Percentiles rank a stretch among this genome's conserved stretches.
phyloP scores from a whole-genome alignment of 257 asterid genomes.

The Solanum arcanum region DNA sequence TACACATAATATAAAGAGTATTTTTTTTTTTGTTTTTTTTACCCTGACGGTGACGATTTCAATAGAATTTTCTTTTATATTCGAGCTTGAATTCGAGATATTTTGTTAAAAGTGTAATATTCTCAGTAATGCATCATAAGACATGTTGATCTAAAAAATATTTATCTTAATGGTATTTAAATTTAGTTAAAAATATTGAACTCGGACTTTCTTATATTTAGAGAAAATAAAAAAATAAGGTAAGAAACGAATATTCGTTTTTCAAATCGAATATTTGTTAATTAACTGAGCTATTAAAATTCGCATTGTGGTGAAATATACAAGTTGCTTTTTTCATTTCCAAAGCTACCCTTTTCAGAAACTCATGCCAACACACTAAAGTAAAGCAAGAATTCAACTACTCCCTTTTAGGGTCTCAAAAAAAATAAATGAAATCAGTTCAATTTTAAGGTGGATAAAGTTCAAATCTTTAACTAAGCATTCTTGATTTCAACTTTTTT shows the following conservation, averaged over 20 bases:
- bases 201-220: no score
- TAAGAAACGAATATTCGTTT: neutral
- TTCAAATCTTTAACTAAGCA: neutral
- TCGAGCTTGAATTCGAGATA: rapidly evolving
- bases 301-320: rapidly evolving
- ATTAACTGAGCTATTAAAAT: neutral
- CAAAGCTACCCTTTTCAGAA: neutral
- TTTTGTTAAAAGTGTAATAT: no score
- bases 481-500: neutral
- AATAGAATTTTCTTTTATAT: no score
- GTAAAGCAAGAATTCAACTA: neutral
- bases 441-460: neutral
- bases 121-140: no score
- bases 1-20: no score
- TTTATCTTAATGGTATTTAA: neutral
- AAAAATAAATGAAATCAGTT: neutral
- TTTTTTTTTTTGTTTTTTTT: no score
- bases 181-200: no score
- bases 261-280: no score
- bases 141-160: no score
- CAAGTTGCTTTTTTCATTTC: neutral
- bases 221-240: neutral
- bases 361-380: neutral
- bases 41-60: no score
- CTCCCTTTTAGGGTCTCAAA: neutral